Evolutionary conservation across 2,329 filamentous ascomycete species (phyloP), one percentile per base, ranked within the genome.

Genomic region (Phoma herbarum): DNA sequence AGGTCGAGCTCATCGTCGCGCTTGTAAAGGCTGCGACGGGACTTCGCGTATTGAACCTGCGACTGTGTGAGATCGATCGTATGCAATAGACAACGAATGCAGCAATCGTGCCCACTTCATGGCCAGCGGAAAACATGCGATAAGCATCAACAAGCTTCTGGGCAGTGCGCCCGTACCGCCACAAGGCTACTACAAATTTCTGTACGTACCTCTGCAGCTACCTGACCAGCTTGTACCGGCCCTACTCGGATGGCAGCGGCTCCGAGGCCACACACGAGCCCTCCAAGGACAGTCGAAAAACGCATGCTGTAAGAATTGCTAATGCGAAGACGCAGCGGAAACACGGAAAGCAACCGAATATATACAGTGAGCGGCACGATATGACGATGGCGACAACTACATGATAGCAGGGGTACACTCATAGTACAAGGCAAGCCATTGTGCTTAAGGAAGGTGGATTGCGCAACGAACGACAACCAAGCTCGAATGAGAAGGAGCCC

Each of bases 1-100:
- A 73, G 76, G 57, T 82, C 73, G 12, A 69, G 57, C 12, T 71
- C 72, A 9, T 61, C 59, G 22, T 63, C 65, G 28, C 75, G 73
- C 58, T 75, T 76, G 31, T 52, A 44, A 7, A 72, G 56, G n/a
- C 59, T 60, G 33, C 62, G 67, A 42, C 59, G 63, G 25, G 63
- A 59, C 47, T 58, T 65, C 35, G 57, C 48, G 20, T 63, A 52
- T 37, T 63, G 56, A 8, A 60, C 56, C 72, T 74, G 18, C 14
- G 4, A 25, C 5, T 7, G 4, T 1, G 37, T 60, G 2, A 59
- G 57, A 29, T 49, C 25, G 11, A 42, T 16, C 14, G 7, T 35
- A 1, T n/a, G 2, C 16, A 26, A 26, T 31, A 42, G 48, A 26
- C 14, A 8, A 41, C 3, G 20, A 41, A 6, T 5, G 14, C 5